Percentiles rank a stretch among this genome's conserved stretches.
phyloP scores from a whole-genome alignment of 495 filamentous ascomycete species.

The Hypoxylon fragiforme region DNA sequence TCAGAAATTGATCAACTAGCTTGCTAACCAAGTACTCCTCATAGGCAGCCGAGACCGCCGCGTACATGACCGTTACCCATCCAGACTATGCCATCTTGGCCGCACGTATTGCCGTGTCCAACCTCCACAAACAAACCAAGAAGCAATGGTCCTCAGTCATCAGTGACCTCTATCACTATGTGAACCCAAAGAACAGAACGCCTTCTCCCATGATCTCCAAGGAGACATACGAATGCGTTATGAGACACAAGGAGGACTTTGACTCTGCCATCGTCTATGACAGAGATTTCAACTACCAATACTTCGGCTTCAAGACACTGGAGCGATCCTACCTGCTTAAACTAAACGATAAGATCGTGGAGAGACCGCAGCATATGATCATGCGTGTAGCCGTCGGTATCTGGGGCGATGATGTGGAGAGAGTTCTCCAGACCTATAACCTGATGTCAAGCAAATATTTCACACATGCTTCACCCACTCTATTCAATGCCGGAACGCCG shows the following conservation, averaged over 20 bases:
- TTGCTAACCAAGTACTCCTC: conserved; percentile 8
- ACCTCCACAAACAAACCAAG: conserved; percentile 99
- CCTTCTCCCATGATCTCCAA: conserved; percentile 90
- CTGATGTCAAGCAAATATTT: conserved; percentile 97
- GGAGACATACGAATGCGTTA: conserved; percentile 83
- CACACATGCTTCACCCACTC: conserved; percentile 94
- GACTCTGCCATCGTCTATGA: conserved; percentile 99
- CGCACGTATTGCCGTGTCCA: conserved; percentile 97
- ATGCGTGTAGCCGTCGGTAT: conserved; percentile 99
- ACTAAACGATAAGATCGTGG: conserved; percentile 88
- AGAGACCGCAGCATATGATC: conserved; percentile 97
- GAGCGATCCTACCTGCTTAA: conserved; percentile 96
- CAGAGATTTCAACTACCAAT: conserved; percentile 99
- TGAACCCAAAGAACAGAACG: conserved; percentile 90
- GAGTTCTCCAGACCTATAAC: conserved; percentile 94
- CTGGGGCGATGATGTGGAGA: conserved; percentile 91
- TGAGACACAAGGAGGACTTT: conserved; percentile 92
- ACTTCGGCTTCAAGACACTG: conserved; percentile 98
- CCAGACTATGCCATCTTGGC: conserved; percentile 99
- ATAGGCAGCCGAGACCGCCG: conserved; percentile 96
- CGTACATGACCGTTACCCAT: conserved; percentile 99
- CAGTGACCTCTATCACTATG: conserved; percentile 89
- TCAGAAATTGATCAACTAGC: background rate
- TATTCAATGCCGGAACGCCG: conserved; percentile 97
- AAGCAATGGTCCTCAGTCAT: conserved; percentile 97